These are phyloP conservation scores for Ophiobolus disseminans DNA, from an alignment of 2,329 filamentous ascomycete species.

Conservation along the genomic window DNA sequence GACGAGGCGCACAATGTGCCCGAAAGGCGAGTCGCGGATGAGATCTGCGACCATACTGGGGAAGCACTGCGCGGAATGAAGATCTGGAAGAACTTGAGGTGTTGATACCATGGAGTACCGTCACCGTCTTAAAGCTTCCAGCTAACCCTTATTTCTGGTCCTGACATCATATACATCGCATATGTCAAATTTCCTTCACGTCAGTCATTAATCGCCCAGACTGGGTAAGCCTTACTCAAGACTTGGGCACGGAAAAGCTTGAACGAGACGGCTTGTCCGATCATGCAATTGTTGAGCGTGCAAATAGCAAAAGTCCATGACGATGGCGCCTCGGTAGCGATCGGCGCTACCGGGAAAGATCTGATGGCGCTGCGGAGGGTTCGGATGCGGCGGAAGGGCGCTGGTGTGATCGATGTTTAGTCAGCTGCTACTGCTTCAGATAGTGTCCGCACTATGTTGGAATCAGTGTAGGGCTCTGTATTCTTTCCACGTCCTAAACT, in stretches of 20 bases:
- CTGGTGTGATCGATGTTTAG: too few relatives aligned
- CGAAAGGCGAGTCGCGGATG: conserved; percentile 31
- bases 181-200: neutral
- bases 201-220: neutral
- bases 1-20: conserved; percentile 52
- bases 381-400: too few relatives aligned
- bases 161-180: conserved; percentile 3
- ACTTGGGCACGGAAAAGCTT: conserved; percentile 7
- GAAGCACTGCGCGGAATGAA: neutral
- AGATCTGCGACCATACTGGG: conserved; percentile 21
- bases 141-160: too few relatives aligned
- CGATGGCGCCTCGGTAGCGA: conserved; percentile 9
- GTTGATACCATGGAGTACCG: too few relatives aligned
- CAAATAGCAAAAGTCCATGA: conserved; percentile 13
- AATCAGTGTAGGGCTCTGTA: too few relatives aligned
- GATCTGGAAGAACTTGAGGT: neutral
- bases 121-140: too few relatives aligned
- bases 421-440: too few relatives aligned
- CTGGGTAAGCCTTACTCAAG: neutral
- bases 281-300: conserved; percentile 2
- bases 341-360: too few relatives aligned
- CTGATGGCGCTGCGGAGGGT: too few relatives aligned
- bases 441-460: too few relatives aligned
- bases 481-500: neutral
- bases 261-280: neutral